phyloP scores from a whole-genome alignment of 2,329 filamentous ascomycete genomes.

The Cytospora chrysosperma region DNA sequence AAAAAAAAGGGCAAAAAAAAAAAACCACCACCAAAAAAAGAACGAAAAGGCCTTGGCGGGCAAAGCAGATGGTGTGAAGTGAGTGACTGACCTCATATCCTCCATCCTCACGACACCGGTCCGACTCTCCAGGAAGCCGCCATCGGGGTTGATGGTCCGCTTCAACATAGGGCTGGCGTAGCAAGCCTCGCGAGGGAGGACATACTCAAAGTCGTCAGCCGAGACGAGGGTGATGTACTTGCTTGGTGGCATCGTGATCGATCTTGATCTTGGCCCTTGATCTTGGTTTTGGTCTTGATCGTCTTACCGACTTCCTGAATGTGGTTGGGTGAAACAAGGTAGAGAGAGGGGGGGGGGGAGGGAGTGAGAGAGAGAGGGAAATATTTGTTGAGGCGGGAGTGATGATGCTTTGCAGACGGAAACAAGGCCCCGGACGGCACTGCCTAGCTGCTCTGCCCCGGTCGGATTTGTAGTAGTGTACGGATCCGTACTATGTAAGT shows the following conservation, averaged over 20 bases:
- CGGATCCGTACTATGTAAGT: too few species aligned
- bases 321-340: not conserved
- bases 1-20: not conserved
- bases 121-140: constrained; percentile 63
- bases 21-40: constrained; percentile 7
- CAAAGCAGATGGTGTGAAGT: not conserved
- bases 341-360: not conserved
- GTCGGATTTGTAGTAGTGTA: too few species aligned
- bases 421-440: not conserved
- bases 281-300: constrained; percentile 1
- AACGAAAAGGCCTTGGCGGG: constrained; percentile 3
- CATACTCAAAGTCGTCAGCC: constrained; percentile 73
- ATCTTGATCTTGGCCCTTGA: constrained; percentile 11
- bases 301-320: not conserved
- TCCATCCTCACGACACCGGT: constrained; percentile 65
- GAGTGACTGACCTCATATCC: constrained; percentile 66
- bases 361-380: too few species aligned
- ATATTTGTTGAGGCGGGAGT: not conserved
- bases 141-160: constrained; percentile 70
- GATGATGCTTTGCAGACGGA: not conserved
- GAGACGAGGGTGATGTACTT: constrained; percentile 79
- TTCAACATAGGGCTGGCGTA: constrained; percentile 70
- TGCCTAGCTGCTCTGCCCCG: not conserved
- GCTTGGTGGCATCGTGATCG: constrained; percentile 34
- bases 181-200: constrained; percentile 69